Percentiles rank a stretch among this genome's conserved stretches.
These are phyloP conservation scores for Pythium sp. DNA, from an alignment of 352 stramenopile genomes.

Conservation along the genomic window DNA sequence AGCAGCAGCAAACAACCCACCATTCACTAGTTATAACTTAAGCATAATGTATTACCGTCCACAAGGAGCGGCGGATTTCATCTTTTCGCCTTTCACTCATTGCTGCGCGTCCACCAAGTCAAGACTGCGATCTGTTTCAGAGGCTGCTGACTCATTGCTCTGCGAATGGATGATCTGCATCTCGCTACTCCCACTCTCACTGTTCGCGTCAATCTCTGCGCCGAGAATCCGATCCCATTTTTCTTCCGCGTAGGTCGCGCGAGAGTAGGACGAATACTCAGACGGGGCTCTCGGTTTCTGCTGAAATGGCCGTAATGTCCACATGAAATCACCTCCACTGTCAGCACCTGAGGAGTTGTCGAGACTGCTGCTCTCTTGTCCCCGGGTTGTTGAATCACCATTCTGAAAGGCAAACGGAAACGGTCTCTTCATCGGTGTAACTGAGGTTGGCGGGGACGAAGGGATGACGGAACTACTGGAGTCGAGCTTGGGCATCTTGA, in stretches of 20 bases:
- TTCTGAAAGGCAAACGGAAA: conserved; percentile 9
- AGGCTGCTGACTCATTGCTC: conserved; percentile 5
- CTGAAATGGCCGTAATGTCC: conserved; percentile 14
- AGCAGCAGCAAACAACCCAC: neutral
- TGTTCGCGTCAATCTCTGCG: conserved; percentile 27
- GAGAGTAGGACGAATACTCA: conserved; percentile 19
- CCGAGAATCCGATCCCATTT: conserved; percentile 77
- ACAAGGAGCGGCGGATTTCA: neutral
- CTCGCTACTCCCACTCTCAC: conserved; percentile 5
- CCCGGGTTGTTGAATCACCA: neutral
- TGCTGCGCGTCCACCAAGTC: neutral
- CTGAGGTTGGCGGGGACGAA: neutral
- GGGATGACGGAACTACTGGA: neutral
- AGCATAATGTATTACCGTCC: conserved; percentile 17
- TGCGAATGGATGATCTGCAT: conserved; percentile 14
- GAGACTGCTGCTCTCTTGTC: neutral
- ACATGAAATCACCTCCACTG: conserved; percentile 15
- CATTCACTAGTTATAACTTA: conserved; percentile 13
- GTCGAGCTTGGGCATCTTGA: neutral
- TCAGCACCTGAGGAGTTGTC: conserved; percentile 8
- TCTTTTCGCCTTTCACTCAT: neutral
- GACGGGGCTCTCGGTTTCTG: conserved; percentile 14
- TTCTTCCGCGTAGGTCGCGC: conserved; percentile 46
- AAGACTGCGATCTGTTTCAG: conserved; percentile 5
- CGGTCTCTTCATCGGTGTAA: conserved; percentile 11